Evolutionary conservation across 768 basidiomycete genomes (phyloP), one percentile per base, ranked within the genome.

Genomic region (Sporobolomyces phaffii): DNA sequence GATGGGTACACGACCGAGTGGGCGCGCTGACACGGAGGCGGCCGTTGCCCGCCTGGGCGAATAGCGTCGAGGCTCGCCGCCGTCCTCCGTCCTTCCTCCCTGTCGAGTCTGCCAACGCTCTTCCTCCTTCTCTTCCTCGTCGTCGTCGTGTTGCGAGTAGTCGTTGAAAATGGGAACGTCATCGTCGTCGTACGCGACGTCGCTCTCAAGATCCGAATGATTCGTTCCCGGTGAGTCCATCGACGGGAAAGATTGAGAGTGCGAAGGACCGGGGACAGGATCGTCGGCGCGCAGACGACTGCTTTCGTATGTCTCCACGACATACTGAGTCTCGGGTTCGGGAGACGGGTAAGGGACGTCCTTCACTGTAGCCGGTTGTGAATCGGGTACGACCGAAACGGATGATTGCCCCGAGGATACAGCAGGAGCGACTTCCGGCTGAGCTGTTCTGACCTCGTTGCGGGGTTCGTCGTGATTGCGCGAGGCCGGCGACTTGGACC

Each of bases 331-430:
- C 29, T 33, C n/a, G 9, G 34, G 36, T 36, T n/a, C 31, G 34
- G 22, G 2, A 1, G 18, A 24, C 3, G 45, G 11, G 17, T 36
- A 11, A 26, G 2, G 26, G 36, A 41, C 4, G 29, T 24, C 38
- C 53, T 43, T 41, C 5, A n/a, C 7, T 15, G 33, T 20, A 14
- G 57, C 31, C 4, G 59, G 59, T 28, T 60, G 69, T 56, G 69
- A 70, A 34, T 70, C 69, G 28, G 64, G 69, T 9, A 70, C 38
- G 47, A 65, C 26, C 8, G 56, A 60, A 9, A 15, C 22, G 31
- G 26, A 41, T 7, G 48, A 56, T 41, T 60, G 59, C 29, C 36
- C 59, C 0, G 65, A 65, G 33, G 58, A 60, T 1, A 20, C 43
- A 34, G 40, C 22, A 18, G 34, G 28, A 10, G 49, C 50, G 28